phyloP scores from a whole-genome alignment of 2,329 filamentous ascomycete genomes.

The Iodosphaeria phyllophila region DNA sequence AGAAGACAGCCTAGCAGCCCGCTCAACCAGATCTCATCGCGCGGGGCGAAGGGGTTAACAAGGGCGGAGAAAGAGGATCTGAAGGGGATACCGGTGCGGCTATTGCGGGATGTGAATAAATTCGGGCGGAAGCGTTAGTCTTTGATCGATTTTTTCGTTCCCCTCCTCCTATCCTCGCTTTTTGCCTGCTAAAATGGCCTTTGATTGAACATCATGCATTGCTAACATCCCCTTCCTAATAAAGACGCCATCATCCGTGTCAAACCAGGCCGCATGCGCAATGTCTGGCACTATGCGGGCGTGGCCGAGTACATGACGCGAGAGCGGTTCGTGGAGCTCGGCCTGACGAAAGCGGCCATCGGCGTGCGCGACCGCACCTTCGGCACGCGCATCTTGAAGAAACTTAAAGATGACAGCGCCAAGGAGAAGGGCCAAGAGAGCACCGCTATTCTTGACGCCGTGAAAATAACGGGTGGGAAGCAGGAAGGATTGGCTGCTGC shows the following conservation, averaged over 20 bases:
- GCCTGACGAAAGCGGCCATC: slow-evolving; percentile 13
- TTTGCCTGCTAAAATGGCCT: neutral
- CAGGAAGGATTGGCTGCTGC: too few relatives aligned
- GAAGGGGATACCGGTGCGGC: slow-evolving; percentile 22
- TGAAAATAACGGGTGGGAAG: too few relatives aligned
- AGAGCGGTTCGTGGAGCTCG: slow-evolving; percentile 13
- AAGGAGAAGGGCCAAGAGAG: slow-evolving; percentile 2
- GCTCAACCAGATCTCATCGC: too few relatives aligned
- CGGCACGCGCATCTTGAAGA: slow-evolving; percentile 7
- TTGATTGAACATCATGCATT: neutral
- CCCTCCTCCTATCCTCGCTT: neutral
- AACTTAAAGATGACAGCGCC: slow-evolving; percentile 5
- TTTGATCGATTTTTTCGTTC: neutral
- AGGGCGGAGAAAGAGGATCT: slow-evolving; percentile 16
- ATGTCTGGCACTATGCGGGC: slow-evolving; percentile 14
- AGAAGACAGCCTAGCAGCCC: too few relatives aligned
- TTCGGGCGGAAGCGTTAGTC: slow-evolving; percentile 19
- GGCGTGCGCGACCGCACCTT: slow-evolving; percentile 15
- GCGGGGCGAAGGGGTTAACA: too few relatives aligned
- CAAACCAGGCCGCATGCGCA: slow-evolving; percentile 15
- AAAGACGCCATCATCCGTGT: slow-evolving; percentile 16
- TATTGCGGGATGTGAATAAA: slow-evolving; percentile 19
- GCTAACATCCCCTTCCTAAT: neutral
- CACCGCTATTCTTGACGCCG: too few relatives aligned
- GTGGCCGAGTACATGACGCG: slow-evolving; percentile 16